These are phyloP conservation scores for Alternaria ethzedia DNA, from an alignment of 2,329 filamentous ascomycete species.

Conservation along the genomic window DNA sequence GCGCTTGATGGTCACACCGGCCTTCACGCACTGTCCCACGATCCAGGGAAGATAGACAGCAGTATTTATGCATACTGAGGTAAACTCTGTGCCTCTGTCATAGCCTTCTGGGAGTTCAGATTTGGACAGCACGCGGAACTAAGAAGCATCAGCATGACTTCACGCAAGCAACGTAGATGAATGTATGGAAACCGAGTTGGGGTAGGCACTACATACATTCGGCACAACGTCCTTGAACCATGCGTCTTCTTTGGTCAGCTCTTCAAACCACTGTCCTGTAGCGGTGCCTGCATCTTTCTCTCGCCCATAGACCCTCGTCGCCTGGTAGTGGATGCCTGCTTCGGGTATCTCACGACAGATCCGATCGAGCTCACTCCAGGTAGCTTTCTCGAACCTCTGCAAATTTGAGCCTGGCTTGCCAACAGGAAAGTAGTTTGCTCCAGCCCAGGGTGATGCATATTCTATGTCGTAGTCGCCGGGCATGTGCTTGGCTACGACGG, in stretches of 20 bases:
- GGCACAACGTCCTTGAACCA: constrained; percentile 77
- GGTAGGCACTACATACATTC: constrained; percentile 59
- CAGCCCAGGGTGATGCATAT: constrained; percentile 90
- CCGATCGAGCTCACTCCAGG: constrained; percentile 53
- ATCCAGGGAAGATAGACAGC: constrained; percentile 88
- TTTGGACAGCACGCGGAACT: constrained; percentile 67
- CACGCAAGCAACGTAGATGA: not conserved
- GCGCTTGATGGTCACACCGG: constrained; percentile 66
- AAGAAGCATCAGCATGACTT: not conserved
- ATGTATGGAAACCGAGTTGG: not conserved
- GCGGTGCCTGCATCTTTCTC: constrained; percentile 66
- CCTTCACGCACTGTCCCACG: constrained; percentile 75
- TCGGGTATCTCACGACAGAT: constrained; percentile 69
- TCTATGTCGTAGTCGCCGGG: constrained; percentile 90
- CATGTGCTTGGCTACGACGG: constrained; percentile 85
- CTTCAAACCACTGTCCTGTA: constrained; percentile 67
- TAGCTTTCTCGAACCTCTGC: constrained; percentile 51
- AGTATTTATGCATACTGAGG: constrained; percentile 89
- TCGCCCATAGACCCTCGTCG: constrained; percentile 64
- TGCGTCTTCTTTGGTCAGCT: constrained; percentile 69
- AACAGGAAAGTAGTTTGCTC: constrained; percentile 73
- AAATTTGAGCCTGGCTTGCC: constrained; percentile 49
- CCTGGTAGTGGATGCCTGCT: constrained; percentile 80
- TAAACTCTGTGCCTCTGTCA: constrained; percentile 77
- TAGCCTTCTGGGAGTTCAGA: constrained; percentile 66